Conservation (phyloP, 805 yeast genomes). For the Nakazawaea wyomingensis region DNA sequence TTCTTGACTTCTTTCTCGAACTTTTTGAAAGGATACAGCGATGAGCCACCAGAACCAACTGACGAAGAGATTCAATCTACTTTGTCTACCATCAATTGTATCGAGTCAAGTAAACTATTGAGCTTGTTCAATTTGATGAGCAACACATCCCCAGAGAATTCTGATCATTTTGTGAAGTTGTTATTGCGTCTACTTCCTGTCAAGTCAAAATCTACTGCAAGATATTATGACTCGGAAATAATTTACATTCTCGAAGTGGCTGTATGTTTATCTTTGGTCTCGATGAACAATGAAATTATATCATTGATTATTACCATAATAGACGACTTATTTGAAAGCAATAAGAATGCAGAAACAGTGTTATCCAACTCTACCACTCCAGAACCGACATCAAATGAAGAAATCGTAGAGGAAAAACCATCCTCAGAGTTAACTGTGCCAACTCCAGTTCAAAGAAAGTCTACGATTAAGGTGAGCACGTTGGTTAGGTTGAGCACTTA, state of each 20-base stretch:
- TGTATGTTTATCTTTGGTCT: slow-evolving; percentile 26
- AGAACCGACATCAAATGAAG: slow-evolving; percentile 1
- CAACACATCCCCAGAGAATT: slow-evolving; percentile 28
- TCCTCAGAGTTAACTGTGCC: neutral
- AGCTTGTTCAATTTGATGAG: slow-evolving; percentile 50
- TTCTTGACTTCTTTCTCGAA: slow-evolving; percentile 89
- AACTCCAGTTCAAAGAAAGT: neutral
- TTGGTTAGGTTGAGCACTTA: slow-evolving; percentile 46
- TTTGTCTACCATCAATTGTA: slow-evolving; percentile 74
- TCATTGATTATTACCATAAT: slow-evolving; percentile 17
- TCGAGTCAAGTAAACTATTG: slow-evolving; percentile 61
- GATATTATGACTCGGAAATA: slow-evolving; percentile 23
- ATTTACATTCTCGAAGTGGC: slow-evolving; percentile 27
- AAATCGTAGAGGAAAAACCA: neutral
- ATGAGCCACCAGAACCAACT: slow-evolving; percentile 86
- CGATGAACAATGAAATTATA: slow-evolving; percentile 22
- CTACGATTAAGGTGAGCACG: slow-evolving; percentile 22
- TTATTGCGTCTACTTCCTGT: slow-evolving; percentile 30
- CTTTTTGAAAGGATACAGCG: slow-evolving; percentile 80
- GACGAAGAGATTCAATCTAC: slow-evolving; percentile 90
- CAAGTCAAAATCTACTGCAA: slow-evolving; percentile 15
- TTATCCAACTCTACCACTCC: slow-evolving; percentile 5
- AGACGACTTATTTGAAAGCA: slow-evolving; percentile 16
- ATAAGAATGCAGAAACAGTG: neutral
- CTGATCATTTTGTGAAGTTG: slow-evolving; percentile 28